These are phyloP conservation scores for Fusarium equiseti DNA, from an alignment of 2,329 filamentous ascomycete genomes.

Conservation along the genomic window DNA sequence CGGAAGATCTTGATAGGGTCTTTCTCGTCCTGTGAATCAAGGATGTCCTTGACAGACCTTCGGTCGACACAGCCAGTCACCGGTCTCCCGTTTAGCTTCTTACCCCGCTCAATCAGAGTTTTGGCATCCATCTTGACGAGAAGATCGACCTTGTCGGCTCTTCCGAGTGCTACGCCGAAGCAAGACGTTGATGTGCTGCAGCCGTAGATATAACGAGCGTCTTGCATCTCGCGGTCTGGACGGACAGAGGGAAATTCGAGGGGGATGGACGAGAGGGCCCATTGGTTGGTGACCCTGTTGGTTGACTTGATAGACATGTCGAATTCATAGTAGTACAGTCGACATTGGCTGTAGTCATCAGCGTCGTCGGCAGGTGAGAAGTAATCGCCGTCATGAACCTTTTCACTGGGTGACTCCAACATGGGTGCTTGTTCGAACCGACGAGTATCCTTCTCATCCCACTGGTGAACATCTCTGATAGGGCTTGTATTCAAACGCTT, in stretches of 20 bases:
- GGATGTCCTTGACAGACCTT: conserved; percentile 65
- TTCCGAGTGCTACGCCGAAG: conserved; percentile 71
- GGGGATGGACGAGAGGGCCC: conserved; percentile 72
- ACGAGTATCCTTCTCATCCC: not conserved
- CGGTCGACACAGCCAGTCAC: conserved; percentile 73
- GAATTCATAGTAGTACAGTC: conserved; percentile 77
- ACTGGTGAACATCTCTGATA: not conserved
- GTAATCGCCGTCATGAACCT: fast-evolving
- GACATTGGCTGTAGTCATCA: conserved; percentile 72
- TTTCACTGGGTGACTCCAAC: not conserved
- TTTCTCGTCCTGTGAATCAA: conserved; percentile 56
- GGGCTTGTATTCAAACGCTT: fast-evolving
- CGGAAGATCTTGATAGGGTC: conserved; percentile 73
- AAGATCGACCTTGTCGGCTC: conserved; percentile 74
- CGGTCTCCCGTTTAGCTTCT: conserved; percentile 57
- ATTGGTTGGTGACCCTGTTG: conserved; percentile 68
- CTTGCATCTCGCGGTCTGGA: conserved; percentile 66
- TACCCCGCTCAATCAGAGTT: conserved; percentile 65
- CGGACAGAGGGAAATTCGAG: conserved; percentile 76
- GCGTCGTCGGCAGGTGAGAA: conserved; percentile 48
- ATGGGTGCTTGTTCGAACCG: conserved; percentile 2
- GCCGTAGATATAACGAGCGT: conserved; percentile 73
- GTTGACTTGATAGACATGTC: conserved; percentile 50
- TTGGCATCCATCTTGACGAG: conserved; percentile 71
- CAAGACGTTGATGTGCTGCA: conserved; percentile 70